Percentiles rank a stretch among this genome's conserved stretches.
phyloP scores from a whole-genome alignment of 108 stramenopile genomes.

The Fistulifera solaris region DNA sequence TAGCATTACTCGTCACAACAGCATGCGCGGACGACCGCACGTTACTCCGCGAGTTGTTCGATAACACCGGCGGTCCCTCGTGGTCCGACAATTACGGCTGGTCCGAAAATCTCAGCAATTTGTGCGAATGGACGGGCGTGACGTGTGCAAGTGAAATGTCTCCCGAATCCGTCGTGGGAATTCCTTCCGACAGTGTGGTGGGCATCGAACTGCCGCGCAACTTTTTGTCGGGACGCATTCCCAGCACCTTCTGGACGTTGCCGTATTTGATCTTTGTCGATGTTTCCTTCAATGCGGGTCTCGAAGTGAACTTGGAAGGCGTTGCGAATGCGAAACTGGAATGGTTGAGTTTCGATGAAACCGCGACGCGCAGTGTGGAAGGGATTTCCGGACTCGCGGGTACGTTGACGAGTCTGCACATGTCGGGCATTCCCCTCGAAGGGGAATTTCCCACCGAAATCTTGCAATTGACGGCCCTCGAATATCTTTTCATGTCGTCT shows the following conservation, averaged over 20 bases:
- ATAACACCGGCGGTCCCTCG: conserved; percentile 36
- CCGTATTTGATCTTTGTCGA: conserved; percentile 45
- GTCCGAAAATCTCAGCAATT: conserved; percentile 20
- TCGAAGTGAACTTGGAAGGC: conserved; percentile 50
- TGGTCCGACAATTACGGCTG: conserved; percentile 58
- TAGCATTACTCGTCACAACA: conserved; percentile 15
- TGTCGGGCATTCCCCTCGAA: neutral
- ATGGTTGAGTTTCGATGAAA: conserved; percentile 17
- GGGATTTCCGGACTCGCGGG: neutral
- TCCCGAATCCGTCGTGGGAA: neutral
- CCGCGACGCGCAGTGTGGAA: neutral
- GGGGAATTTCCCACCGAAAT: conserved; percentile 7
- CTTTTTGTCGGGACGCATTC: conserved; percentile 44
- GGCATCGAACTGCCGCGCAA: conserved; percentile 41
- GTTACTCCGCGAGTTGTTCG: conserved; percentile 29
- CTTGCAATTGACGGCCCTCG: conserved; percentile 7
- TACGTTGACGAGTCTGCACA: neutral
- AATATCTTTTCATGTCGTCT: conserved; percentile 3
- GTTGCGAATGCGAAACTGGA: conserved; percentile 27
- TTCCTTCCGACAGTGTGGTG: conserved; percentile 18
- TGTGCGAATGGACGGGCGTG: conserved; percentile 74
- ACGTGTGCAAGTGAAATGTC: conserved; percentile 28
- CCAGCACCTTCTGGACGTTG: conserved; percentile 49
- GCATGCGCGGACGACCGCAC: too few relatives aligned
- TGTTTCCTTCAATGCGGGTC: conserved; percentile 44